These are phyloP conservation scores for Skeletonema potamos DNA, from an alignment of 108 stramenopile genomes.

Conservation along the genomic window DNA sequence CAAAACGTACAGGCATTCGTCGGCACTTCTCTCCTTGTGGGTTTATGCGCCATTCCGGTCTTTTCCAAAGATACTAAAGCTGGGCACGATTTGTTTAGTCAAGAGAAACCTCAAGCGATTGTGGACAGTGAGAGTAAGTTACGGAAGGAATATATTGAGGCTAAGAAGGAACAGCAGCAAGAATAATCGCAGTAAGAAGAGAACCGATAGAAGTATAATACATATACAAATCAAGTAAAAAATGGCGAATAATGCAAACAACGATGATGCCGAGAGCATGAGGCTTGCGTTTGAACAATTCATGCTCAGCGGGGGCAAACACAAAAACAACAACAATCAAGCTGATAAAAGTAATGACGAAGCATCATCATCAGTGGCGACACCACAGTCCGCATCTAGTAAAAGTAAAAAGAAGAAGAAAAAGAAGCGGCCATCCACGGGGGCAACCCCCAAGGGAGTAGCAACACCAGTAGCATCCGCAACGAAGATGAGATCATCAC, in stretches of 20 bases:
- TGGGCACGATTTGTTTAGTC: constrained; percentile 80
- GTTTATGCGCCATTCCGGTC: constrained; percentile 67
- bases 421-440: constrained; percentile 17
- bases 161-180: constrained; percentile 9
- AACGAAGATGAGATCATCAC: not conserved
- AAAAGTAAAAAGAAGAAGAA: constrained; percentile 47
- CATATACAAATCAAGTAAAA: not conserved
- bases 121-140: constrained; percentile 53
- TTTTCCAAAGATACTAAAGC: constrained; percentile 60
- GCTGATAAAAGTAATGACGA: not conserved
- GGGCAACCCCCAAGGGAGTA: constrained; percentile 1
- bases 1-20: constrained; percentile 56
- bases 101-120: constrained; percentile 78
- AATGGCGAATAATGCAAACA: not conserved
- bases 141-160: constrained; percentile 45
- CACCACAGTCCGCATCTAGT: constrained; percentile 11
- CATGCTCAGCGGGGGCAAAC: constrained; percentile 38
- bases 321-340: not conserved
- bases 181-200: not conserved
- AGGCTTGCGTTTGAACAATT: constrained; percentile 44
- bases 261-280: constrained; percentile 40
- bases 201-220: constrained; percentile 7
- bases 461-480: not conserved
- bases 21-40: constrained; percentile 58
- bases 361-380: constrained; percentile 3